Percentiles rank a stretch among this genome's conserved stretches.
phyloP scores from a whole-genome alignment of 2,329 filamentous ascomycete genomes.

The Nakataea oryzae region DNA sequence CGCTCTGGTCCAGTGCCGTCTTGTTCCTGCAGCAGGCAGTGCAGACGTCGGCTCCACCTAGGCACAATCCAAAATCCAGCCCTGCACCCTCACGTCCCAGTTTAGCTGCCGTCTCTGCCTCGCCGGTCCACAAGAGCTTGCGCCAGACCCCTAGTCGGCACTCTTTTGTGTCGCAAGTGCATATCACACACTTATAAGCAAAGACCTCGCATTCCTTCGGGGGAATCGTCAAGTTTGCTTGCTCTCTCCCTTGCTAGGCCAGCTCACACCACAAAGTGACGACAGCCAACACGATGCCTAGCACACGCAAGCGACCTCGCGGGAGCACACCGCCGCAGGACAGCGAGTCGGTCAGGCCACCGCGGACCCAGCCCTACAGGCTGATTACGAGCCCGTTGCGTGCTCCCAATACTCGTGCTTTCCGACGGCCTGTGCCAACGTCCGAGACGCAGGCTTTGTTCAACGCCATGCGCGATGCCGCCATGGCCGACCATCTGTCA shows the following conservation, averaged over 20 bases:
- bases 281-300: background rate
- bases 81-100: too few species aligned
- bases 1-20: background rate
- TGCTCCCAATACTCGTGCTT: background rate
- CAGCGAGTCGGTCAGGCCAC: background rate
- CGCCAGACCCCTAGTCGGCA: background rate
- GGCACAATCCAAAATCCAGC: background rate
- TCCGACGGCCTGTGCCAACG: background rate
- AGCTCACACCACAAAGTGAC: background rate
- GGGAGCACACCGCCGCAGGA: background rate
- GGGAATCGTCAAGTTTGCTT: too few species aligned
- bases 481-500: background rate
- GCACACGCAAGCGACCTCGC: background rate
- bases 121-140: background rate
- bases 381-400: background rate
- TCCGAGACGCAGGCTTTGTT: background rate
- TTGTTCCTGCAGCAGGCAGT: background rate
- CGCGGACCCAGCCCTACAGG: background rate
- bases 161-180: background rate
- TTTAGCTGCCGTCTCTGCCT: background rate
- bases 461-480: background rate
- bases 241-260: too few species aligned
- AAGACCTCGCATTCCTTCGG: background rate
- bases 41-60: background rate
- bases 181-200: background rate